phyloP scores from a whole-genome alignment of 106 monocot genomes.

The Acanthochlamys bracteata region DNA sequence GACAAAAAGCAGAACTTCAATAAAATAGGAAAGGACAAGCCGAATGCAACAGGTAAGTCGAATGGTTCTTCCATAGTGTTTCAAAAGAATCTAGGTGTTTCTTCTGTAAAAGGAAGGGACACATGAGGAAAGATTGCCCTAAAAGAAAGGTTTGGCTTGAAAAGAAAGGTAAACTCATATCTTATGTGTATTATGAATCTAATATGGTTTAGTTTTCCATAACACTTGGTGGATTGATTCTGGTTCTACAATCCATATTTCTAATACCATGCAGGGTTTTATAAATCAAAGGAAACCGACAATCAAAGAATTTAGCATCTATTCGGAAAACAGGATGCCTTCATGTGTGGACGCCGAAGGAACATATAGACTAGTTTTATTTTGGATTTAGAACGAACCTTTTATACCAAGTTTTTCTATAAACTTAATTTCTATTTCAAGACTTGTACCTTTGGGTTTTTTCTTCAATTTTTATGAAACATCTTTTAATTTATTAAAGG shows the following conservation, averaged over 20 bases:
- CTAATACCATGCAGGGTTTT: background rate
- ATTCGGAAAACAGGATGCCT: background rate
- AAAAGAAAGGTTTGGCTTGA: constrained; percentile 13
- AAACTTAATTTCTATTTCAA: constrained; percentile 5
- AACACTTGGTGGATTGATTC: background rate
- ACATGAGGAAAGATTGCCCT: constrained; percentile 8
- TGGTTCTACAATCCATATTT: background rate
- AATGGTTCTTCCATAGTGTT: background rate
- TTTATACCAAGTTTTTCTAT: constrained; percentile 2
- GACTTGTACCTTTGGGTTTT: background rate
- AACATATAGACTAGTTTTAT: background rate
- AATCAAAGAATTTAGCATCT: background rate
- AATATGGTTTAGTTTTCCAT: background rate
- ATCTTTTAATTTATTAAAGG: background rate
- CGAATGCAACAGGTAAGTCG: background rate
- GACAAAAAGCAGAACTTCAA: background rate
- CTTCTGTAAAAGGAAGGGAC: constrained; percentile 1
- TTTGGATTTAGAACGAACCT: background rate
- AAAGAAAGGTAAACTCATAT: constrained; percentile 12
- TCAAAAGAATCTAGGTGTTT: constrained; percentile 2
- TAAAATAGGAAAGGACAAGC: background rate
- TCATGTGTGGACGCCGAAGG: background rate
- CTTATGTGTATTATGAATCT: constrained; percentile 14
- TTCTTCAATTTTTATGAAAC: background rate
- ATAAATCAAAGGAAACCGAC: background rate